Percentiles rank a stretch among this genome's conserved stretches.
Conservation (phyloP, 2,329 filamentous ascomycete genomes). For the Aspergillus fumigatus region DNA sequence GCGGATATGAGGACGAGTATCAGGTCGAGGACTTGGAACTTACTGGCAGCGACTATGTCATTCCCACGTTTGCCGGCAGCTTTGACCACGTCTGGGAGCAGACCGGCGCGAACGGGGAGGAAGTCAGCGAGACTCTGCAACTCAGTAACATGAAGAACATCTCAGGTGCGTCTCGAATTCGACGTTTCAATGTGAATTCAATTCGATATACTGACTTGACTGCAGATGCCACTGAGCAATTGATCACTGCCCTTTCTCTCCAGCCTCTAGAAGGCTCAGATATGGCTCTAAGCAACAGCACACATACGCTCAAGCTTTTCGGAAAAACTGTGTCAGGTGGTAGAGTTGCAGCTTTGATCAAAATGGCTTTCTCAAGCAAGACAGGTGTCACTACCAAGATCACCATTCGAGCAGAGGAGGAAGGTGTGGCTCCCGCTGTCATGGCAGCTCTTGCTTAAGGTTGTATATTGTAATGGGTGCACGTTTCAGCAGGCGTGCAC, state of each 20-base stretch:
- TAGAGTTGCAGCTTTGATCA: conserved; percentile 77
- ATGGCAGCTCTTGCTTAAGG: conserved; percentile 75
- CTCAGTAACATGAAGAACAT: conserved; percentile 87
- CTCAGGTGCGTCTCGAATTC: conserved; percentile 61
- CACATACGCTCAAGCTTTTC: conserved; percentile 91
- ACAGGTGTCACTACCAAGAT: conserved; percentile 95
- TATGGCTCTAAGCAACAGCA: conserved; percentile 79
- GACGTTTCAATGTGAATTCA: conserved; percentile 1
- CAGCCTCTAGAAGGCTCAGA: conserved; percentile 94
- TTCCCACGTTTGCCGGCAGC: conserved; percentile 89
- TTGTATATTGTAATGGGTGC: conserved; percentile 19
- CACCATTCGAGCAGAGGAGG: conserved; percentile 84
- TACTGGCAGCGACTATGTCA: conserved; percentile 85
- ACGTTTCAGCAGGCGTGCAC: conserved; percentile 14
- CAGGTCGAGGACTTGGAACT: conserved; percentile 92
- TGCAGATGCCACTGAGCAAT: conserved; percentile 84
- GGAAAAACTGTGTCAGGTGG: conserved; percentile 92
- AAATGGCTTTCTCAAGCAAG: conserved; percentile 93
- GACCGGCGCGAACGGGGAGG: conserved; percentile 80
- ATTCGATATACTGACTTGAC: conserved; percentile 21
- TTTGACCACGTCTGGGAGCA: conserved; percentile 97
- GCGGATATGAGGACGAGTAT: conserved; percentile 95
- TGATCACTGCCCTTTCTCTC: conserved; percentile 79
- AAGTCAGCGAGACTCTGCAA: conserved; percentile 86
- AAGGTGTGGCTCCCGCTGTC: conserved; percentile 78